Evolutionary conservation across 176 grass and related monocot genomes (phyloP).

Genomic region (Oropetium thomaeum): DNA sequence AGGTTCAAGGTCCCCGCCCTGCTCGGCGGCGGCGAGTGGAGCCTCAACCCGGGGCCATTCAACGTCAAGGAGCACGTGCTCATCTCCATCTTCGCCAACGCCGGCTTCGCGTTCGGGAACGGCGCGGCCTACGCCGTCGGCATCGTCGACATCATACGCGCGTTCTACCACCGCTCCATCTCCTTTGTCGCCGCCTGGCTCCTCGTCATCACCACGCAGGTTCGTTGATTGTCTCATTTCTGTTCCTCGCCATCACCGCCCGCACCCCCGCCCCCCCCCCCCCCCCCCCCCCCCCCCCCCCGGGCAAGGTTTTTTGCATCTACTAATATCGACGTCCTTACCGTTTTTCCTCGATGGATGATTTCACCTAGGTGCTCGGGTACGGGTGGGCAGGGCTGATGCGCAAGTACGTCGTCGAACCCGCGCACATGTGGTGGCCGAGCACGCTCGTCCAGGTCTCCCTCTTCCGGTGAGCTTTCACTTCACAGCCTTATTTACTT

Average conservation of each 20-base stretch:
- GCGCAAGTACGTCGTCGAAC: slow-evolving; percentile 87
- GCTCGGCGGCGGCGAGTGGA: slow-evolving; percentile 49
- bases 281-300: too few species aligned
- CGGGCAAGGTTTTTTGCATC: too few species aligned
- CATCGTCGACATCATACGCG: slow-evolving; percentile 76
- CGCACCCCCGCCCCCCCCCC: too few species aligned
- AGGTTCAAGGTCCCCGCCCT: not conserved
- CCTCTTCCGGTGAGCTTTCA: slow-evolving; percentile 61
- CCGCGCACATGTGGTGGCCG: slow-evolving; percentile 98
- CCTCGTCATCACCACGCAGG: slow-evolving; percentile 91
- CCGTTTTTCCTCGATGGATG: not conserved
- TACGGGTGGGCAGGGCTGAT: slow-evolving; percentile 95
- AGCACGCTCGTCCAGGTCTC: slow-evolving; percentile 89
- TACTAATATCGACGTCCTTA: too few species aligned
- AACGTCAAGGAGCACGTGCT: slow-evolving; percentile 99
- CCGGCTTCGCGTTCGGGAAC: slow-evolving; percentile 70
- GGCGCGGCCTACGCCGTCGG: slow-evolving; percentile 76
- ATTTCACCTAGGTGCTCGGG: slow-evolving; percentile 61
- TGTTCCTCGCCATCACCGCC: too few species aligned
- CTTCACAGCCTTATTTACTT: not conserved
- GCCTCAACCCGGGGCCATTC: slow-evolving; percentile 88
- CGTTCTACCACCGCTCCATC: slow-evolving; percentile 67
- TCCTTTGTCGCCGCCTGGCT: slow-evolving; percentile 69
- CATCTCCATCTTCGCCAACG: slow-evolving; percentile 97
- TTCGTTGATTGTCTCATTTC: too few species aligned